phyloP scores from a whole-genome alignment of 2,329 filamentous ascomycete genomes.

The Diplodia scrobiculata region DNA sequence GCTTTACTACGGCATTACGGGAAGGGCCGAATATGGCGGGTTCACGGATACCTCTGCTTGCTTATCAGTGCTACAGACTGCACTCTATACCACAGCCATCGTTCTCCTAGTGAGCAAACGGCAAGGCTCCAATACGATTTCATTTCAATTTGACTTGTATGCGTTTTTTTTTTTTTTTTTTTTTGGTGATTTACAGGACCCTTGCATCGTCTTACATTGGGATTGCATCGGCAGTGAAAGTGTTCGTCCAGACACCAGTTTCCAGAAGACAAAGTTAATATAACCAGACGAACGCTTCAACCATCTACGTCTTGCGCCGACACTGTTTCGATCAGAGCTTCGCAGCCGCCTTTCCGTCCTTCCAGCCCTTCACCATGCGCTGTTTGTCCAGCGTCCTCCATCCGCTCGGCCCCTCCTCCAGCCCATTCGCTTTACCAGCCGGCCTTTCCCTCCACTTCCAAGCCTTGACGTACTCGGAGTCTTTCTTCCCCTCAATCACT shows the following conservation, averaged over 20 bases:
- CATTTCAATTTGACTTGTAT: not conserved
- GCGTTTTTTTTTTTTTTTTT: not conserved
- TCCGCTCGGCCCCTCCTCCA: constrained; percentile 37
- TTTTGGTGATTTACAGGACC: not conserved
- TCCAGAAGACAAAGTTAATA: not conserved
- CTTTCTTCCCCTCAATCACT: constrained; percentile 33
- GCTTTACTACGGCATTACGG: not conserved
- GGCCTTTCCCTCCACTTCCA: constrained; percentile 33
- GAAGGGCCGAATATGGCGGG: not conserved
- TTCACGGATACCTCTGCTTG: not conserved
- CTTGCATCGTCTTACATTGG: not conserved
- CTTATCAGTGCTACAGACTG: not conserved
- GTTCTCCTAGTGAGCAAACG: not conserved
- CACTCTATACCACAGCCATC: not conserved
- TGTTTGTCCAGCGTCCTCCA: constrained; percentile 38
- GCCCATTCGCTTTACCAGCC: constrained; percentile 34
- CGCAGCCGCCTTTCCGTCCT: constrained; percentile 32
- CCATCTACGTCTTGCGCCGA: not conserved
- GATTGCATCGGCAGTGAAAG: not conserved
- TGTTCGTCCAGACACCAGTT: not conserved
- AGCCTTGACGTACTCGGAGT: constrained; percentile 30
- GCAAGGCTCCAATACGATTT: not conserved
- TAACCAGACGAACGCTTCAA: not conserved
- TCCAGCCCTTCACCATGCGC: constrained; percentile 32
- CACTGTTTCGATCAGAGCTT: constrained; percentile 19